A percentile compares a stretch with the other conserved stretches of the same genome.
Conservation (phyloP, 1,284 basidiomycete species). For the Puccinia hordei region DNA sequence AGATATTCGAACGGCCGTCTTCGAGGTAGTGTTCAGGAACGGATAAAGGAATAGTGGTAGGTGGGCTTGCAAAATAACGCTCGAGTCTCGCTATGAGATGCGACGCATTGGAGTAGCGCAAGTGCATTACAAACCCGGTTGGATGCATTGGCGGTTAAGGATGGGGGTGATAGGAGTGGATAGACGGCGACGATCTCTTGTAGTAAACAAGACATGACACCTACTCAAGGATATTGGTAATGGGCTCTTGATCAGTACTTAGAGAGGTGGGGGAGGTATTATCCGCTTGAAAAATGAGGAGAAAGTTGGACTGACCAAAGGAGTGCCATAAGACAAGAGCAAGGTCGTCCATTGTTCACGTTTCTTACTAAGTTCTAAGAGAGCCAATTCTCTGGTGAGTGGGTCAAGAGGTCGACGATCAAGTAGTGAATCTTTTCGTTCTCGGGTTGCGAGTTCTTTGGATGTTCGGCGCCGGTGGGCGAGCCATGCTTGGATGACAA, state of each 20-base stretch:
- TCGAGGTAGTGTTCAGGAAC: constrained; percentile 97
- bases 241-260: background rate
- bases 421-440: constrained; percentile 79
- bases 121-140: constrained; percentile 99
- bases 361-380: constrained; percentile 97
- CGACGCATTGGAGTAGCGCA: constrained; percentile 94
- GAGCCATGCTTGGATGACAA: constrained; percentile 13
- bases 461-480: constrained; percentile 18
- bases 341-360: constrained; percentile 98
- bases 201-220: constrained; percentile 96
- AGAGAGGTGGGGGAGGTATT: background rate
- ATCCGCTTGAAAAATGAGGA: background rate
- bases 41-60: constrained; percentile 99
- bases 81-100: constrained; percentile 88
- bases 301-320: constrained; percentile 72
- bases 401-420: constrained; percentile 79
- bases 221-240: constrained; percentile 62
- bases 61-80: constrained; percentile 90
- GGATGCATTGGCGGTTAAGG: constrained; percentile 95
- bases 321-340: constrained; percentile 98
- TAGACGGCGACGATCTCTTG: constrained; percentile 99
- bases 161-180: constrained; percentile 90
- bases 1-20: constrained; percentile 99
- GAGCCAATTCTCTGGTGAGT: constrained; percentile 76
- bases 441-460: constrained; percentile 61